These are phyloP conservation scores for Aspergillus pseudoterreus DNA, from an alignment of 2,329 filamentous ascomycete species.

Conservation along the genomic window DNA sequence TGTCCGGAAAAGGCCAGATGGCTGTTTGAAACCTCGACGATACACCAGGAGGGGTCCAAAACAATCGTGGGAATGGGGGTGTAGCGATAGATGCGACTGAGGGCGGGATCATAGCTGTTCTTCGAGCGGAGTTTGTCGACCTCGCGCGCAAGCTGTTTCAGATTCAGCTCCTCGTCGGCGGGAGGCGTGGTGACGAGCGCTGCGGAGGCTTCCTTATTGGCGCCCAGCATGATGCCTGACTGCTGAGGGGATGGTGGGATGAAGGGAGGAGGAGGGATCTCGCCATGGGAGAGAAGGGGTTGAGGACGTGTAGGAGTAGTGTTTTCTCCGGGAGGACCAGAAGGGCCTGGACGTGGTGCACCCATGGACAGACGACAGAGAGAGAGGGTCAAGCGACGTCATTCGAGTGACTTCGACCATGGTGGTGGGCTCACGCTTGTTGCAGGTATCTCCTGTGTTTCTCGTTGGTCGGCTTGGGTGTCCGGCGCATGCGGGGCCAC, in stretches of 20 bases:
- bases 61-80: constrained; percentile 39
- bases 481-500: not conserved
- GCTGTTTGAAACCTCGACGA: constrained; percentile 44
- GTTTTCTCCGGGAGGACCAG: too few species aligned
- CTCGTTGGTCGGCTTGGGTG: not conserved
- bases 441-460: not conserved
- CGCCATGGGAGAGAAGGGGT: too few species aligned
- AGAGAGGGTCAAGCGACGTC: too few species aligned
- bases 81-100: constrained; percentile 24
- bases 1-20: constrained; percentile 34
- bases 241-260: not conserved
- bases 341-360: too few species aligned
- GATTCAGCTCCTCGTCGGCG: not conserved
- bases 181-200: not conserved
- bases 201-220: not conserved
- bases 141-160: not conserved
- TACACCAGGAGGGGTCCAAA: constrained; percentile 32
- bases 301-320: too few species aligned
- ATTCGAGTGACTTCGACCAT: too few species aligned
- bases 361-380: too few species aligned
- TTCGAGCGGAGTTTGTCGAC: not conserved
- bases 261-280: too few species aligned
- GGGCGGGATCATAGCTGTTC: constrained; percentile 5
- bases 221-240: not conserved
- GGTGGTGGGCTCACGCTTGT: not conserved